These are phyloP conservation scores for Vigna reflexopilosa DNA, from an alignment of 306 rosid genomes.

Conservation along the genomic window DNA sequence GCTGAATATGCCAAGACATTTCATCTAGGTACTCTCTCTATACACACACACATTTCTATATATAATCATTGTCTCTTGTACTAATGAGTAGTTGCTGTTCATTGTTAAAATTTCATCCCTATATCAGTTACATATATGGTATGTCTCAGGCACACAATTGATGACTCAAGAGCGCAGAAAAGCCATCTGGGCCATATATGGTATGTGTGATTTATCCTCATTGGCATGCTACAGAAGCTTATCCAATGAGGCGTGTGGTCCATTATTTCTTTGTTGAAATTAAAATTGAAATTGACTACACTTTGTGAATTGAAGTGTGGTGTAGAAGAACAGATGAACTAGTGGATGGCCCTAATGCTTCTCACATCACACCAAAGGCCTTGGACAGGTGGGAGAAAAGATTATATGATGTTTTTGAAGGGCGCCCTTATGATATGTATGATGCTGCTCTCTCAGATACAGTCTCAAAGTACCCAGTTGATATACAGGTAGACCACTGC, in stretches of 20 bases:
- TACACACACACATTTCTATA: too few species aligned
- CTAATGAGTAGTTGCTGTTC: background rate
- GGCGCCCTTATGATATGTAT: constrained; percentile 91
- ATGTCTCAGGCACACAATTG: constrained; percentile 81
- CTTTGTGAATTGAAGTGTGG: constrained; percentile 73
- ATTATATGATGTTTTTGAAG: constrained; percentile 71
- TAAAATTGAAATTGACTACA: background rate
- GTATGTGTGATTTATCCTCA: constrained; percentile 48
- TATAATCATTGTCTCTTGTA: background rate
- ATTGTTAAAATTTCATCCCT: background rate
- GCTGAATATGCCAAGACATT: constrained; percentile 98
- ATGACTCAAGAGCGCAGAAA: constrained; percentile 88
- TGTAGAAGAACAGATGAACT: constrained; percentile 97
- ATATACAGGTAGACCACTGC: constrained; percentile 70
- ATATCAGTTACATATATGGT: background rate
- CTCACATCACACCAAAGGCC: constrained; percentile 92
- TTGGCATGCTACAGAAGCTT: background rate
- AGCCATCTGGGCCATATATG: constrained; percentile 96
- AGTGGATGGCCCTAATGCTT: constrained; percentile 96
- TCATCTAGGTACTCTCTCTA: constrained; percentile 64
- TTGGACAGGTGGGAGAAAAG: constrained; percentile 93
- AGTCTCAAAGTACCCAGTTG: constrained; percentile 80
- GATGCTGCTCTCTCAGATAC: constrained; percentile 96
- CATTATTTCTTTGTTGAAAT: background rate
- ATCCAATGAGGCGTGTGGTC: background rate